phyloP scores from a whole-genome alignment of 2,329 filamentous ascomycete genomes.

The Exutisphaerella laricina region DNA sequence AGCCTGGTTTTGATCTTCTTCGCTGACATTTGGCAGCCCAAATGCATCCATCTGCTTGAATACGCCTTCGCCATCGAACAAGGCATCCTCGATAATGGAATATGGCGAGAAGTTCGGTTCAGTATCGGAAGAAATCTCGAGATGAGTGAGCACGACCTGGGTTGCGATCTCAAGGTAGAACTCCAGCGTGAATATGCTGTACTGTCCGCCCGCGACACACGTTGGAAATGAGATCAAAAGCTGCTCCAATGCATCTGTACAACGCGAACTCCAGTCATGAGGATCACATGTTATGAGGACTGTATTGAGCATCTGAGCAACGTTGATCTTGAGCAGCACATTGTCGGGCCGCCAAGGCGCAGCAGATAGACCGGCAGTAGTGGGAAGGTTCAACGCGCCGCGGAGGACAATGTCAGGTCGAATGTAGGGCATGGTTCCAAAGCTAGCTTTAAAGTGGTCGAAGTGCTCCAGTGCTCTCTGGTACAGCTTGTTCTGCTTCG shows the following conservation, averaged over 20 bases:
- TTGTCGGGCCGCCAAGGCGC: constrained; percentile 37
- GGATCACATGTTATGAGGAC: constrained; percentile 31
- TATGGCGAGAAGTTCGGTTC: constrained; percentile 2
- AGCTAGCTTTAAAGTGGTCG: constrained; percentile 33
- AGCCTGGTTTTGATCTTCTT: constrained; percentile 13
- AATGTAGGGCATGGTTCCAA: constrained; percentile 40
- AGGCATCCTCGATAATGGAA: constrained; percentile 3
- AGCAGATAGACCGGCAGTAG: constrained; percentile 20
- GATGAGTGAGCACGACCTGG: constrained; percentile 25
- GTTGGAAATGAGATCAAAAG: constrained; percentile 23
- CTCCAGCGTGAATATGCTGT: constrained; percentile 15
- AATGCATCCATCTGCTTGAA: constrained; percentile 16
- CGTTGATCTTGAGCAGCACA: constrained; percentile 42
- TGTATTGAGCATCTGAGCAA: constrained; percentile 38
- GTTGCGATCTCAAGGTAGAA: constrained; percentile 25
- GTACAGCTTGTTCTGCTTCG: constrained; percentile 37
- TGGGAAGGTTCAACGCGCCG: constrained; percentile 34
- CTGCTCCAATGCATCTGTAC: constrained; percentile 23
- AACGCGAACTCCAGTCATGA: constrained; percentile 26
- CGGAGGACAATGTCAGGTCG: constrained; percentile 36
- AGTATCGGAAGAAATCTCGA: constrained; percentile 15
- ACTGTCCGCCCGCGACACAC: constrained; percentile 22
- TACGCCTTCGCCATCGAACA: constrained; percentile 23
- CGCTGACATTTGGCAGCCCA: constrained; percentile 6
- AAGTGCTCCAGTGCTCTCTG: constrained; percentile 33